These are phyloP conservation scores for Keithomyces neogunnii DNA, from an alignment of 2,329 filamentous ascomycete species.

Conservation along the genomic window DNA sequence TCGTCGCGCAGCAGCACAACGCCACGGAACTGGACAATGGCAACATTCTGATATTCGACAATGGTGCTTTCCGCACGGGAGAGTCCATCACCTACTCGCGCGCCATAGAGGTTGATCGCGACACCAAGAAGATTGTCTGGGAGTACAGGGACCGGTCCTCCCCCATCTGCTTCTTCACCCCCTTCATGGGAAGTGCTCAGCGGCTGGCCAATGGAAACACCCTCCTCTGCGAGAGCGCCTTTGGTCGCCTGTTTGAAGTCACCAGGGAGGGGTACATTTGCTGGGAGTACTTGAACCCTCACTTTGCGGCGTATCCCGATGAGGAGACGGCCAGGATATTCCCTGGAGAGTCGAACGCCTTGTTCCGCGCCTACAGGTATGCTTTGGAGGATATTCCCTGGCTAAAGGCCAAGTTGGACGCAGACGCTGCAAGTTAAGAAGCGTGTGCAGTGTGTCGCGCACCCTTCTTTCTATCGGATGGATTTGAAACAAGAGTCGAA, in stretches of 20 bases:
- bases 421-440: background rate
- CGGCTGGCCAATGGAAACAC: constrained; percentile 19
- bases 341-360: constrained; percentile 19
- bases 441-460: no score
- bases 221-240: constrained; percentile 18
- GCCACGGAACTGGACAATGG: constrained; percentile 20
- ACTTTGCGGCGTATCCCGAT: constrained; percentile 18
- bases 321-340: constrained; percentile 16
- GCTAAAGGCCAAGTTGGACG: constrained; percentile 9
- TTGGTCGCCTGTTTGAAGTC: constrained; percentile 19
- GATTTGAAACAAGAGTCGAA: no score
- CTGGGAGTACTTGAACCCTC: constrained; percentile 21
- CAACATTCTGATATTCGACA: constrained; percentile 22
- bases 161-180: constrained; percentile 21
- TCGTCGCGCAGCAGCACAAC: constrained; percentile 21
- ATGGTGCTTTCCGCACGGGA: constrained; percentile 19
- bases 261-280: constrained; percentile 17
- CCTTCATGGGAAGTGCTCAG: constrained; percentile 22
- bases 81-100: constrained; percentile 21
- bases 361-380: constrained; percentile 20
- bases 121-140: constrained; percentile 17
- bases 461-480: no score
- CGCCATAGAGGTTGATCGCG: constrained; percentile 16
- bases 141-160: constrained; percentile 20
- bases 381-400: constrained; percentile 19